Base-by-base conservation (phyloP, 2,329 filamentous ascomycete genomes). In the Claviceps arundinis region DNA sequence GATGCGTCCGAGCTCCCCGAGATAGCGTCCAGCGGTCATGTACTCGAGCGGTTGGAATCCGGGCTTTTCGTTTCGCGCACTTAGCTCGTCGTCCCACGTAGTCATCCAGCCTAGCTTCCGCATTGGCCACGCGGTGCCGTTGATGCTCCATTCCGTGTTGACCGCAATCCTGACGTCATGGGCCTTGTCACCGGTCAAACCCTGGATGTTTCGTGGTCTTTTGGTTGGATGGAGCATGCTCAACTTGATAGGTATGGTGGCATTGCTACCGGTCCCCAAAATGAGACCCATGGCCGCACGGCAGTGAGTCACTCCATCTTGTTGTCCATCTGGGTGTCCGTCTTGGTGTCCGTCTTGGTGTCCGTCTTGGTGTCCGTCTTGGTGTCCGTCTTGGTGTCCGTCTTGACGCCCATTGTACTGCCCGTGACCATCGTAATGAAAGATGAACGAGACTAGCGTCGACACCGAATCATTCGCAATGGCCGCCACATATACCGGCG, bases 71-170 rank as follows among this genome's bases (percentile, higher is more conserved):
- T 82, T 84, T 46, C 81, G 76, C 4, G 67, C 67, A 58, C 89
- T 85, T 5, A 93, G 73, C 54, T 75, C 68, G 9, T 72, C 67
- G 60, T 93, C 87, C 87, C 87, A 91, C 38, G 69, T 69, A 9
- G 78, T 89, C 50, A 87, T 78, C 47, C 90, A 73, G 1, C 73
- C 71, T 19, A 82, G 68, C 24, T 82, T 74, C 24, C 75, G 72
- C 51, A 91, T 69, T 0, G 87, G 84, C 6, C 75, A 72, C n/a
- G 81, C 81, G 2, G 86, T 81, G 6, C 87, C 87, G 26, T 82
- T 83, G 59, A 93, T 89, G 50, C 84, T 87, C 84, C 85, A 90
- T 67, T 93, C 87, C 0, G 87, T 91, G 62, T 91, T 91, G 56
- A 91, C 81, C 4, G 87, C 79, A 14, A 89, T 82, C 57, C 80